phyloP scores from a whole-genome alignment of 2,329 filamentous ascomycete species.

The Arthrinium phaeospermum region DNA sequence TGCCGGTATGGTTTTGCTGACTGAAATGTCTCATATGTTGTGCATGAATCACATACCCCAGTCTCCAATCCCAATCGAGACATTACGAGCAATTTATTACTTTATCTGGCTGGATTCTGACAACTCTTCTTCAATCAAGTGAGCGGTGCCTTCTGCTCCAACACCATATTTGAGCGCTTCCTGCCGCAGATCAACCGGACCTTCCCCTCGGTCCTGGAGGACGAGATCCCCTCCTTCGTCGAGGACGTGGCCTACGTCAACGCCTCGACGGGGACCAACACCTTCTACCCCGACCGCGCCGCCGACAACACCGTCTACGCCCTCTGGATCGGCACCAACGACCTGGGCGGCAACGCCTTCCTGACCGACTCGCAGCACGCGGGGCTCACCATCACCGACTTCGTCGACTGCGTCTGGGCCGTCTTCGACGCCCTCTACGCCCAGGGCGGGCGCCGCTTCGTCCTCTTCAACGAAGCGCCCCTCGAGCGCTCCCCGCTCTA shows the following conservation, averaged over 20 bases:
- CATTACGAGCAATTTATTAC: not conserved
- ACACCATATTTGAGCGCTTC: conserved; percentile 65
- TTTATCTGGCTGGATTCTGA: not conserved
- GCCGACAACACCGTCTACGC: conserved; percentile 71
- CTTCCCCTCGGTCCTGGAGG: conserved; percentile 68
- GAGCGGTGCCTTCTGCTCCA: conserved; percentile 73
- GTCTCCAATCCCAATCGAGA: no score
- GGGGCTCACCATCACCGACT: conserved; percentile 67
- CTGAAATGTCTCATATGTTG: not conserved
- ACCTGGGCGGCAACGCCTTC: conserved; percentile 71
- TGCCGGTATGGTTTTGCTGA: conserved; percentile 47
- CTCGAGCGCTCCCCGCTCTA: conserved; percentile 74
- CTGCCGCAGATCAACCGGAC: conserved; percentile 54
- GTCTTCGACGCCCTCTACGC: conserved; percentile 68
- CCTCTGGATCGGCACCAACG: conserved; percentile 84
- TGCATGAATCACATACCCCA: not conserved
- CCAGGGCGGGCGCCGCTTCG: conserved; percentile 71
- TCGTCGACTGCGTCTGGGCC: conserved; percentile 70
- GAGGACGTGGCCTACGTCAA: conserved; percentile 50
- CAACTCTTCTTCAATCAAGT: conserved; percentile 44
- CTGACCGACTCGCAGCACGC: conserved; percentile 66
- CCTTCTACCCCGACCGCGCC: conserved; percentile 51
- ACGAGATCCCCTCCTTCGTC: conserved; percentile 63
- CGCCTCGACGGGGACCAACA: conserved; percentile 30
- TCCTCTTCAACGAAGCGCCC: conserved; percentile 72